Evolutionary conservation across 164 flowering plant genomes (phyloP).

Genomic region (Warburgia ugandensis): DNA sequence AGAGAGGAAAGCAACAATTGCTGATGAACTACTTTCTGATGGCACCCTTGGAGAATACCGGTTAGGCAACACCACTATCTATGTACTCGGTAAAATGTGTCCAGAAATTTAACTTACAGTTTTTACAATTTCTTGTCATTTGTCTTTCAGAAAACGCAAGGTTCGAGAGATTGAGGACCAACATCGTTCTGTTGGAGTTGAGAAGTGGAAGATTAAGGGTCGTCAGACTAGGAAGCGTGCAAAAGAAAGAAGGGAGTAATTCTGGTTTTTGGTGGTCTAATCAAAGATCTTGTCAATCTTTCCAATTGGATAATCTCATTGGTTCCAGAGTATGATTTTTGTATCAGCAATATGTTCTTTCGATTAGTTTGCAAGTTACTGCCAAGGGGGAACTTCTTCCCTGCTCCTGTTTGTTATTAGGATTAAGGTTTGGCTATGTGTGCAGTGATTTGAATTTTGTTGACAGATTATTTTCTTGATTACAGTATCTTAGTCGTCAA

Average conservation of each 20-base stretch:
- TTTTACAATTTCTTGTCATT: slow-evolving; percentile 2
- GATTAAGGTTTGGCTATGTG: too few species aligned
- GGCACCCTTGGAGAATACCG: slow-evolving; percentile 42
- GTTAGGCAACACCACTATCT: slow-evolving; percentile 22
- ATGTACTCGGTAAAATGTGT: not conserved
- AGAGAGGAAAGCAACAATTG: slow-evolving; percentile 75
- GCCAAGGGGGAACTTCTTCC: too few species aligned
- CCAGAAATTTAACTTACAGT: not conserved
- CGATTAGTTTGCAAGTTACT: too few species aligned
- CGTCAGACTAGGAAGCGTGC: slow-evolving; percentile 8
- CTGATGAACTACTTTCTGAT: slow-evolving; percentile 82
- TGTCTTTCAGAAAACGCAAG: slow-evolving; percentile 73
- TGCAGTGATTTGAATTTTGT: too few species aligned
- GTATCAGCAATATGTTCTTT: too few species aligned
- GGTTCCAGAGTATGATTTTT: too few species aligned
- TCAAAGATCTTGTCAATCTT: too few species aligned
- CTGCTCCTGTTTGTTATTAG: too few species aligned
- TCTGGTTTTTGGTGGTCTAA: too few species aligned
- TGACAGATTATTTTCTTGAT: too few species aligned
- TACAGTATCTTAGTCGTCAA: too few species aligned
- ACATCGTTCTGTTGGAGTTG: slow-evolving; percentile 39
- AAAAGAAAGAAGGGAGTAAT: slow-evolving; percentile 9
- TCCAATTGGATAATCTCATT: too few species aligned
- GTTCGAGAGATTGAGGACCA: slow-evolving; percentile 65
- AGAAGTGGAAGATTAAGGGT: slow-evolving; percentile 11